Base-by-base conservation (phyloP, 176 grass and related monocot species). In the Juncus effusus region DNA sequence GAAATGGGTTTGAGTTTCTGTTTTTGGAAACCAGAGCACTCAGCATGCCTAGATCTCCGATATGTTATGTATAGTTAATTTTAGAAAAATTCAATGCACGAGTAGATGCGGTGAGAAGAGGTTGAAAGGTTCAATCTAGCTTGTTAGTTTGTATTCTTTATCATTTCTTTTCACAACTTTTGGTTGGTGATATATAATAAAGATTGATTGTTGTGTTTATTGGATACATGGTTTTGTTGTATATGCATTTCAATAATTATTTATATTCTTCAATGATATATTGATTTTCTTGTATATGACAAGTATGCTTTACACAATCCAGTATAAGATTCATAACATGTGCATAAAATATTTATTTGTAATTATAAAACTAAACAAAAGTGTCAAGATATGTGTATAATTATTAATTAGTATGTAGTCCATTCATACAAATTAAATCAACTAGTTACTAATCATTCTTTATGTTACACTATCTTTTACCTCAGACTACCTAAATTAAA, bases 11-110 rank as follows among this genome's bases (percentile, higher is more conserved):
- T 55, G 57, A 51, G 16, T 51, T 55, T 9, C 3, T 37, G n/a
- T 13, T 67, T 38, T 40, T 53, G 45, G 11, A 45, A 67, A 67
- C 74, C 61, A 65, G 74, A 45, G 74, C 74, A 60, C 53, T 77
- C 52, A 19, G 39, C 60, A 77, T 77, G 74, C 62, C 39, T 14
- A 2, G 49, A 51, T 67, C 59, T 63, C 57, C 3, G 4, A 38
- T 16, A 9, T 56, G 36, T 39, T 55, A 41, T 7, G 13, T 6
- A 40, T 69, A 0, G 12, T 39, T 12, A 40, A 54, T 69, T 69
- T 40, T 52, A 52, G 36, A 4, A 39, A 56, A 41, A 69, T 55
- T 36, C 56, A 69, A 10, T 56, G 52, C 36, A 10, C 40, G 47
- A 39, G 36, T 28, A 28, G 19, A 28, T 28, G 19, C 19, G 19